Percentiles rank a stretch among this genome's conserved stretches.
Evolutionary conservation across 352 stramenopile species (phyloP).

Genomic region (Globisporangium sylvaticum): DNA sequence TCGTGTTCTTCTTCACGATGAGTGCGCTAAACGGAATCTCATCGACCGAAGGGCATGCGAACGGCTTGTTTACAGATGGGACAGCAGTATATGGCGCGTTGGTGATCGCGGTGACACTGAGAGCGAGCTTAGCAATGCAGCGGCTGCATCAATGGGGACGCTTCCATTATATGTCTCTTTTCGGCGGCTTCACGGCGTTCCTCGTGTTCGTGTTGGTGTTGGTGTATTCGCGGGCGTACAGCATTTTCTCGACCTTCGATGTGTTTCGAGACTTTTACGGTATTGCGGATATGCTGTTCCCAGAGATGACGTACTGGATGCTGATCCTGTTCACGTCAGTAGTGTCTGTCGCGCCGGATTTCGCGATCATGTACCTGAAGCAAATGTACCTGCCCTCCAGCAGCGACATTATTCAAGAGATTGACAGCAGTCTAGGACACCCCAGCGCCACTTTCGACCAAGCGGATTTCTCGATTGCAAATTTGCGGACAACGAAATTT

Average conservation of each 20-base stretch:
- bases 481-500: constrained; percentile 14
- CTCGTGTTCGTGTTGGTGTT: constrained; percentile 65
- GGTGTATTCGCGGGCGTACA: constrained; percentile 62
- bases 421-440: constrained; percentile 65
- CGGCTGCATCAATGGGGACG: constrained; percentile 70
- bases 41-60: constrained; percentile 37
- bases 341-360: constrained; percentile 53
- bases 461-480: constrained; percentile 19
- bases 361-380: constrained; percentile 69
- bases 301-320: constrained; percentile 52
- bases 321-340: constrained; percentile 63
- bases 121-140: constrained; percentile 72
- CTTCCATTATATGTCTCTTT: constrained; percentile 64
- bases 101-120: constrained; percentile 74
- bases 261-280: constrained; percentile 77
- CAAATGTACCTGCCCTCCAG: constrained; percentile 84
- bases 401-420: constrained; percentile 83
- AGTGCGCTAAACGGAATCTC: constrained; percentile 35
- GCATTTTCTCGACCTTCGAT: constrained; percentile 56
- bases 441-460: constrained; percentile 4
- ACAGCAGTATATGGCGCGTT: constrained; percentile 77
- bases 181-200: constrained; percentile 60
- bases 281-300: constrained; percentile 56
- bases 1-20: constrained; percentile 71
- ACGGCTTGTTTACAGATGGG: constrained; percentile 68